A percentile compares a stretch with the other conserved stretches of the same genome.
Conservation (phyloP, 1,139 yeast species). For the Kodamaea alishanica region DNA sequence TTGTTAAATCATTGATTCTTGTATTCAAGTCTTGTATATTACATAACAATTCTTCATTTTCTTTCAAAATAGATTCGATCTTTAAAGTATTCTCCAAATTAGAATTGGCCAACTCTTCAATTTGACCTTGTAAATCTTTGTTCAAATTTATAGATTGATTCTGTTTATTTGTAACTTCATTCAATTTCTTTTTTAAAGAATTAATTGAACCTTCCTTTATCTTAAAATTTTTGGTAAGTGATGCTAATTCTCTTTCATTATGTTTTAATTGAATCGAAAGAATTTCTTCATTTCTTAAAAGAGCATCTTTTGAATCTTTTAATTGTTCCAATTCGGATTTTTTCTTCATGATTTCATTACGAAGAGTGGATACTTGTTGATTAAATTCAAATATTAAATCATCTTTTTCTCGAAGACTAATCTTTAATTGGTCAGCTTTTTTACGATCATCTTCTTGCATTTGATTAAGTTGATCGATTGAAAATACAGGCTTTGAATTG, state of each 20-base stretch:
- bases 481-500: conserved; percentile 36
- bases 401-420: conserved; percentile 14
- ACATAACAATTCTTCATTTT: conserved; percentile 15
- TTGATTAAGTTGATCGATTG: conserved; percentile 29
- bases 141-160: conserved; percentile 6
- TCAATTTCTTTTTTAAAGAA: conserved; percentile 9
- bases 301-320: conserved; percentile 18
- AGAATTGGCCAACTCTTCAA: conserved; percentile 11
- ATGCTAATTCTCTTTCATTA: conserved; percentile 30
- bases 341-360: conserved; percentile 18
- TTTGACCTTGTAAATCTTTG: conserved; percentile 5
- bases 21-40: conserved; percentile 12
- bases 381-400: conserved; percentile 20
- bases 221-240: conserved; percentile 25
- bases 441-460: conserved; percentile 25
- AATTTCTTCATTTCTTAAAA: conserved; percentile 24
- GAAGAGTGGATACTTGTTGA: conserved; percentile 18
- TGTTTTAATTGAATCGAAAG: conserved; percentile 28
- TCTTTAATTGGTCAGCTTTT: conserved; percentile 17
- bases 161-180: conserved; percentile 7
- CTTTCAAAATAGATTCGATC: conserved; percentile 15
- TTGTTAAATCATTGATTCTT: conserved; percentile 13
- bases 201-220: conserved; percentile 18
- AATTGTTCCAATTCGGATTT: conserved; percentile 23
- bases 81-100: conserved; percentile 14